Conservation (phyloP, 2,329 filamentous ascomycete species). For the Aspergillus felis region DNA sequence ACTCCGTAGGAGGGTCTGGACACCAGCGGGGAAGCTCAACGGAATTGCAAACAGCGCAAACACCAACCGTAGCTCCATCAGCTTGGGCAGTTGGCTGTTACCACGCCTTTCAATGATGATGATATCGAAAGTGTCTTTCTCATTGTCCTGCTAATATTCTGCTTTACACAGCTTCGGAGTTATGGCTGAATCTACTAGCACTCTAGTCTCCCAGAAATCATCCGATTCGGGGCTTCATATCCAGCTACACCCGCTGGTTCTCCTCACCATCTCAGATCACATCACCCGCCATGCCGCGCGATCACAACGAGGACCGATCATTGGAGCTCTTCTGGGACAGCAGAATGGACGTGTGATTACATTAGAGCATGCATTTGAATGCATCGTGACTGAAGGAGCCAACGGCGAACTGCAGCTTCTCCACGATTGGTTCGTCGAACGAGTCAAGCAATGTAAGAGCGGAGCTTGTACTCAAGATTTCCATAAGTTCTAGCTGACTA, state of each 20-base stretch:
- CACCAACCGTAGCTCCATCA: constrained; percentile 17
- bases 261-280: constrained; percentile 95
- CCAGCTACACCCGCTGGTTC: constrained; percentile 85
- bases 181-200: constrained; percentile 52
- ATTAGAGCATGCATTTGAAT: constrained; percentile 90
- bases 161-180: constrained; percentile 3
- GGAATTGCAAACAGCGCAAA: constrained; percentile 30
- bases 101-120: not conserved
- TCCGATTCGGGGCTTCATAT: constrained; percentile 73
- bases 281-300: constrained; percentile 86
- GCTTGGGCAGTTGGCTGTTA: not conserved
- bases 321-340: constrained; percentile 85
- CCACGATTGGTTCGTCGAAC: constrained; percentile 66
- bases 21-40: constrained; percentile 22
- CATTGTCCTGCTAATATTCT: not conserved
- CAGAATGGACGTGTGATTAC: constrained; percentile 88
- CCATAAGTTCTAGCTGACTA: constrained; percentile 4
- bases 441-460: constrained; percentile 76
- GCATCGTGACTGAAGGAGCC: constrained; percentile 51
- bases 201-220: constrained; percentile 63
- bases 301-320: constrained; percentile 67
- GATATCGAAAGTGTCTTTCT: not conserved
- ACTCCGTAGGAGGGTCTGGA: not conserved
- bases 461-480: not conserved
- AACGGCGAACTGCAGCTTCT: constrained; percentile 62